Conservation (phyloP, 2,329 filamentous ascomycete species). For the Dactylonectria estremocensis region DNA sequence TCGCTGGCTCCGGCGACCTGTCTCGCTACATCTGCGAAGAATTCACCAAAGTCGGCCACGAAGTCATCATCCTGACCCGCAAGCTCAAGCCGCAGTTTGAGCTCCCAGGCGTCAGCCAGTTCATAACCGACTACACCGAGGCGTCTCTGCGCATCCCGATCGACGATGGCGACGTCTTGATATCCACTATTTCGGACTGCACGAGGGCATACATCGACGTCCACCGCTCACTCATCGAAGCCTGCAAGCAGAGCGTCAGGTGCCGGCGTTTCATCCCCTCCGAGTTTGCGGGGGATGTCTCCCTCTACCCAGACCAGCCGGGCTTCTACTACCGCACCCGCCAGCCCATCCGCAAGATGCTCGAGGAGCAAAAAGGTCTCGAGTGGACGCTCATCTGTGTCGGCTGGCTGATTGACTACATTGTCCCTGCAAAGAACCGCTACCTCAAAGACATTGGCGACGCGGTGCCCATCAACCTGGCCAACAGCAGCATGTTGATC, state of each 20-base stretch:
- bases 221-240: slow-evolving; percentile 14
- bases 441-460: slow-evolving; percentile 19
- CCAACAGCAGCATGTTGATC: slow-evolving; percentile 2
- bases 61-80: slow-evolving; percentile 14
- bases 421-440: slow-evolving; percentile 12
- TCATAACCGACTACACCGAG: slow-evolving; percentile 19
- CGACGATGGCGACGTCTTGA: slow-evolving; percentile 15
- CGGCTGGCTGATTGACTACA: slow-evolving; percentile 17
- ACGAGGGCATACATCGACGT: not conserved
- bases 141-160: not conserved
- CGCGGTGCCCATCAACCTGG: not conserved
- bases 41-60: slow-evolving; percentile 14
- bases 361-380: not conserved
- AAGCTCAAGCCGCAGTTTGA: slow-evolving; percentile 19
- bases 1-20: slow-evolving; percentile 23
- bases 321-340: slow-evolving; percentile 11
- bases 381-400: slow-evolving; percentile 14
- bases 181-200: slow-evolving; percentile 21
- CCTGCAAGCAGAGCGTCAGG: slow-evolving; percentile 15
- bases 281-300: slow-evolving; percentile 10
- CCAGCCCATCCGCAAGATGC: slow-evolving; percentile 4
- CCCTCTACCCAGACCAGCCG: slow-evolving; percentile 16
- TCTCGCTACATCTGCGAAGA: slow-evolving; percentile 27
- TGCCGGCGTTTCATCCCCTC: slow-evolving; percentile 28
- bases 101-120: slow-evolving; percentile 2